A percentile compares a stretch with the other conserved stretches of the same genome.
These are phyloP conservation scores for Acacia confusa DNA, from an alignment of 306 rosid genomes.

Conservation along the genomic window DNA sequence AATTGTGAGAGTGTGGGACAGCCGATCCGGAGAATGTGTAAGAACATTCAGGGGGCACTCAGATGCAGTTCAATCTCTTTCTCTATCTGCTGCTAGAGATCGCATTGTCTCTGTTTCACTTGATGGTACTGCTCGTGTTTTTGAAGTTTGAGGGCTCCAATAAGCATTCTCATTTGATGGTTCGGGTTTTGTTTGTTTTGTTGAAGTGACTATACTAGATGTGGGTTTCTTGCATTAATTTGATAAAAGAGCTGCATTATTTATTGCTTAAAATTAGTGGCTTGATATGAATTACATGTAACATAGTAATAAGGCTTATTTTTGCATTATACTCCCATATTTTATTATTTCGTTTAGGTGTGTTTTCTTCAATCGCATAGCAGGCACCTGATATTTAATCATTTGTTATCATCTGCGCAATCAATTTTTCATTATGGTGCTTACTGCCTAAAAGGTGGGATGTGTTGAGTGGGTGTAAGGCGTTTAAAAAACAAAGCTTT, in stretches of 20 bases:
- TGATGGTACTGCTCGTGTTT: constrained; percentile 77
- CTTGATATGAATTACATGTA: no score
- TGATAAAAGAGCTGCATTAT: background rate
- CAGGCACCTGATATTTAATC: no score
- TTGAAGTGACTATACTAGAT: background rate
- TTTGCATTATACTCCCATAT: no score
- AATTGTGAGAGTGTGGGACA: constrained; percentile 77
- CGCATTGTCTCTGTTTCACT: constrained; percentile 71
- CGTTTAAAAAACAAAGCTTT: no score
- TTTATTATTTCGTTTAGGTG: no score
- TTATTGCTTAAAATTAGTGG: no score
- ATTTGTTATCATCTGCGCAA: no score
- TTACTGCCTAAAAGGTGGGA: no score
- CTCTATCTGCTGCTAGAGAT: constrained; percentile 61
- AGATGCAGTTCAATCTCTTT: constrained; percentile 61
- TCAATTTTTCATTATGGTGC: no score
- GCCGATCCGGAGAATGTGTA: constrained; percentile 78
- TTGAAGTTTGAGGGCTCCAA: constrained; percentile 56
- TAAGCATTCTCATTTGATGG: constrained; percentile 23
- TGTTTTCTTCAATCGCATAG: no score
- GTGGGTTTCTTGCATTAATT: background rate
- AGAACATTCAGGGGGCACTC: constrained; percentile 67
- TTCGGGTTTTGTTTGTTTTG: background rate
- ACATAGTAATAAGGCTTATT: no score
- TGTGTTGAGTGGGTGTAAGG: no score